Evolutionary conservation across 805 yeast species (phyloP), one percentile per base, ranked within the genome.

Genomic region (Candida verbasci): DNA sequence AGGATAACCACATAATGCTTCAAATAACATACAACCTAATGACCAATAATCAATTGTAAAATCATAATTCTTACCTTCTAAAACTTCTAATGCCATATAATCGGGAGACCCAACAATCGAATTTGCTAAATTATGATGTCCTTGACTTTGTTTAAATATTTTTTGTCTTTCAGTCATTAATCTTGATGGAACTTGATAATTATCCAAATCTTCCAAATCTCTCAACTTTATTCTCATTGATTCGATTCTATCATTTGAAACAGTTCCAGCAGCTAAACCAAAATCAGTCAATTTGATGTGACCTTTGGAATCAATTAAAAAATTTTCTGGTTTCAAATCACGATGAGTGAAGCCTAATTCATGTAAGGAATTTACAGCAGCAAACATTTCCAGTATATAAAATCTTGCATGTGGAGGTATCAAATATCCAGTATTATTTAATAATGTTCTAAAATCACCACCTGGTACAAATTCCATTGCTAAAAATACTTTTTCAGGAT

Each of bases 391-490:
- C 44, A 91, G 80, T 46, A 93, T 76, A 58, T 93, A 93, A 64
- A 93, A 93, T 41, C 97, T 76, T 0, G 97, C 95, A 55, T 93
- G 98, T 3, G 94, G 88, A 2, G 97, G 95, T 42, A 86, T 85
- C 48, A 93, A 68, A 40, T 84, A 85, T 24, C 96, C 96, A 5
- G 97, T 91, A 57, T 89, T 91, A 59, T 88, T 89, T 46, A 93
- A 74, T 42, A 93, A 65, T 0, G 98, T 93, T 55, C 99, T 80
- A 68, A 86, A 93, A 57, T 93, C 99, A 37, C 99, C 99, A 41
- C 99, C 99, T 7, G 99, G 97, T n/a, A 93, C 98, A 60, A 86
- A 93, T 58, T 93, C 98, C 99, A 93, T 93, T 2, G 98, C 98
- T 53, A 93, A 70, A 50, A 86, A 93, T 21, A 93, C 85, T 53